phyloP scores from a whole-genome alignment of 176 grass and related monocot species.

The Oryza coarctata region DNA sequence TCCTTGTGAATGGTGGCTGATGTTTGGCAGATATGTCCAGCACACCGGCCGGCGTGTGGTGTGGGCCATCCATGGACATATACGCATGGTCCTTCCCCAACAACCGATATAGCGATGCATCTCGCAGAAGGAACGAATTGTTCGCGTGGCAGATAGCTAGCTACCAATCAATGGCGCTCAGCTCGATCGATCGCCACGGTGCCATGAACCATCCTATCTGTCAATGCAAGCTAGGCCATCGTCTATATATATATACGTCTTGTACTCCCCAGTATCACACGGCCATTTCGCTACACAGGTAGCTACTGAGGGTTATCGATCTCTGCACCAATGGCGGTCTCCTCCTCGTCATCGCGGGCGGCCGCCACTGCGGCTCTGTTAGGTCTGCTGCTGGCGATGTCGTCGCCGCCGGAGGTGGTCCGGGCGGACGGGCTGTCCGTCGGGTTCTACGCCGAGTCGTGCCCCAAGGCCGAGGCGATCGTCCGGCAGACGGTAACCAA shows the following conservation, averaged over 20 bases:
- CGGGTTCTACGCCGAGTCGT: constrained; percentile 31
- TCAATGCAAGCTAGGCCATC: neutral
- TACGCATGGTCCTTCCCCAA: neutral
- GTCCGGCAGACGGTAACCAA: constrained; percentile 17
- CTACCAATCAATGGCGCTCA: neutral
- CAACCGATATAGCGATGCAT: neutral
- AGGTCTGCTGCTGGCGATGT: neutral
- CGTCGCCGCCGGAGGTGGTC: neutral
- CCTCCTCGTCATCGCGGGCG: neutral
- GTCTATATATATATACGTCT: neutral
- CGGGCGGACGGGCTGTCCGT: neutral
- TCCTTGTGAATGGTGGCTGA: neutral
- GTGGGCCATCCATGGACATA: neutral
- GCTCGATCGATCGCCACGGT: neutral
- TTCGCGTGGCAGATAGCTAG: neutral
- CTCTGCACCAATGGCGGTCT: constrained; percentile 1
- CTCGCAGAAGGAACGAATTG: neutral
- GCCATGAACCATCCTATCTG: neutral
- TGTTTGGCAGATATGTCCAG: neutral
- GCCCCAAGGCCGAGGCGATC: constrained; percentile 29
- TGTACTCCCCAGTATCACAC: neutral
- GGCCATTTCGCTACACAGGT: neutral
- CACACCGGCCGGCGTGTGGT: neutral
- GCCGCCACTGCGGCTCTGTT: neutral
- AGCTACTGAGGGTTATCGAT: neutral